Base-by-base conservation (phyloP, 768 basidiomycete species). In the Hypsizygus marmoreus region DNA sequence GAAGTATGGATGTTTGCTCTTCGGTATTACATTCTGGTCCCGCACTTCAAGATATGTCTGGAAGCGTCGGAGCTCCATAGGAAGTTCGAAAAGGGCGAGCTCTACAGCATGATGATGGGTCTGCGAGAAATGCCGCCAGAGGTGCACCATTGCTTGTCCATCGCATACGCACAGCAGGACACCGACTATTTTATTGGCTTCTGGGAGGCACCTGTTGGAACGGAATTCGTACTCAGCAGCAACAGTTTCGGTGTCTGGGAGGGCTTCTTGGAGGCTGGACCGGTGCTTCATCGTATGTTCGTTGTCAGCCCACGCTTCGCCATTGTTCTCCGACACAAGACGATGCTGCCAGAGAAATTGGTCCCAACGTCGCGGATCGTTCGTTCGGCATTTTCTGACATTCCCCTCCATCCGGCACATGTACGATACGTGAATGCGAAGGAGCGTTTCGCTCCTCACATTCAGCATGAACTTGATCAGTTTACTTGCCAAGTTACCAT, bases 201-300 rank as follows among this genome's bases (percentile, higher is more conserved):
- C 24, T 61, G 58, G 58, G 54, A 58, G 51, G 63, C 60, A 6
- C 57, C 59, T 7, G 50, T 48, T 4, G 61, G 48, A 9, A 48
- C 60, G 8, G 66, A 68, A 43, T 68, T 67, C 28, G 43, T 65
- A 12, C 32, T 68, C 14, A 50, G 55, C n/a, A 29, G 51, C 25
- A 63, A 63, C 34, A 43, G 58, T 9, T 63, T 65, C 26, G 64
- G 66, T 5, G 40, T 68, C 9, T 61, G 58, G 61, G 67, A 68
- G 48, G 65, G 67, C 19, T 4, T 43, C 3, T 10, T 53, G 16
- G 20, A 11, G 4, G 50, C 38, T 8, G 3, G 4, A 11, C 31
- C 43, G 10, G 43, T 38, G 4, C 26, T 67, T 2, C 61, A 67
- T 29, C 47, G 55, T 8, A 45, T 69, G 6, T 68, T 53, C 37